phyloP scores from a whole-genome alignment of 176 grass and related monocot genomes.

The Triticum aestivum region IWGSC_CS_RefSeq_v2.1 NC_057808.1:475832973-475833472 shows the following conservation, averaged over 20 bases:
- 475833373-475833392: conserved; percentile 83
- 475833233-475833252: conserved; percentile 58
- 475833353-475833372: conserved; percentile 59
- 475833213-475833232: conserved; percentile 47
- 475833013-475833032: neutral
- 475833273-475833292: conserved; percentile 82
- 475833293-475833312: conserved; percentile 69
- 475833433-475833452: conserved; percentile 58
- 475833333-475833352: conserved; percentile 57
- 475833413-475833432: conserved; percentile 73
- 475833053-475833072: neutral
- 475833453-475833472: conserved; percentile 24
- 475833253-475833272: conserved; percentile 81
- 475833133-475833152: conserved; percentile 75
- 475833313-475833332: conserved; percentile 89
- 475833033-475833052: neutral
- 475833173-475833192: conserved; percentile 69
- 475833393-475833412: conserved; percentile 57
- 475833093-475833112: conserved; percentile 83
- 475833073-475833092: conserved; percentile 68
- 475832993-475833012: neutral
- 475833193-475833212: conserved; percentile 69
- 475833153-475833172: conserved; percentile 45
- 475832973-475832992: neutral
- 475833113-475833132: conserved; percentile 77